Conservation (phyloP, 495 filamentous ascomycete species). For the Penicillium goetzii region DNA sequence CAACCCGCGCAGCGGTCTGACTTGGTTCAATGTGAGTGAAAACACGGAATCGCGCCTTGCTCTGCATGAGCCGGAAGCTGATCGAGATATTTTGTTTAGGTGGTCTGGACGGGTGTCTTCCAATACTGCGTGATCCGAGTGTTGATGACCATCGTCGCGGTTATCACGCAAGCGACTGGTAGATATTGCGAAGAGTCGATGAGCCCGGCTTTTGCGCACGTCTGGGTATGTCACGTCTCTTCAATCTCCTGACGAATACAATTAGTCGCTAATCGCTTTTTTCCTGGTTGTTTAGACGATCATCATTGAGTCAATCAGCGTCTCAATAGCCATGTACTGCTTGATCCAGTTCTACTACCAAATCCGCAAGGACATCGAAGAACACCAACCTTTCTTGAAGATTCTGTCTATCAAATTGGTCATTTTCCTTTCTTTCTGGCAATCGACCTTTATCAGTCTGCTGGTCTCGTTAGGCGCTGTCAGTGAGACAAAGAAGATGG, state of each 20-base stretch:
- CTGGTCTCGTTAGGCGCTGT: conserved; percentile 66
- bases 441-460: conserved; percentile 73
- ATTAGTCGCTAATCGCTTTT: neutral
- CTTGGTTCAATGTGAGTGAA: conserved; percentile 77
- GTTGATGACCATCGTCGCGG: conserved; percentile 59
- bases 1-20: conserved; percentile 79
- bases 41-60: neutral
- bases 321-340: conserved; percentile 90
- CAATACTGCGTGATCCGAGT: conserved; percentile 78
- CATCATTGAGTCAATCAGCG: conserved; percentile 70
- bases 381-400: conserved; percentile 78
- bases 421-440: conserved; percentile 96
- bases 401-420: conserved; percentile 89
- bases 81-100: conserved; percentile 31
- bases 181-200: conserved; percentile 70
- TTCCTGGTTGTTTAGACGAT: conserved; percentile 54
- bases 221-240: conserved; percentile 66
- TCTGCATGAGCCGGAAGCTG: neutral
- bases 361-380: conserved; percentile 66
- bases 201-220: conserved; percentile 66
- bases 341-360: conserved; percentile 90
- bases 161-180: conserved; percentile 59
- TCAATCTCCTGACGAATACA: conserved; percentile 13
- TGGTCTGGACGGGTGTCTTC: conserved; percentile 73
- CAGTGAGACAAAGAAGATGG: conserved; percentile 61